These are phyloP conservation scores for Apophysomyces elegans DNA, from an alignment of 371 early-diverging fungal genomes.

Conservation along the genomic window DNA sequence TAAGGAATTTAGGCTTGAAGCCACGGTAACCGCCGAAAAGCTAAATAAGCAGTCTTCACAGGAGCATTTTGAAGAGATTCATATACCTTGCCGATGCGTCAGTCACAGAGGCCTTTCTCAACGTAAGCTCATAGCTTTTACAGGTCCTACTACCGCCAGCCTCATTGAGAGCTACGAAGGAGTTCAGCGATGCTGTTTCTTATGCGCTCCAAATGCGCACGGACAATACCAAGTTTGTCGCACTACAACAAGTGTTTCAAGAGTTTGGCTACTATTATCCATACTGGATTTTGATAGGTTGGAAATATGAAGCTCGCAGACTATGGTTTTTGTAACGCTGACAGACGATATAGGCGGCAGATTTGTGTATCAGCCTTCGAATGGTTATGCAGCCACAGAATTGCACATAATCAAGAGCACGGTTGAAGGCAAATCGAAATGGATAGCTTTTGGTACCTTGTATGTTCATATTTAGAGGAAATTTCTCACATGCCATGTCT, in stretches of 20 bases:
- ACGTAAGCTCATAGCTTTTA: neutral
- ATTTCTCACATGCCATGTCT: too few species aligned
- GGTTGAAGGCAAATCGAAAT: too few species aligned
- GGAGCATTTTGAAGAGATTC: neutral
- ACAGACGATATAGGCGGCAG: neutral
- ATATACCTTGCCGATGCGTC: neutral
- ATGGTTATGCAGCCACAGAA: too few species aligned
- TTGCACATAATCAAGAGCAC: too few species aligned
- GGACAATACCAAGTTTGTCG: neutral
- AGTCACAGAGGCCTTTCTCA: neutral
- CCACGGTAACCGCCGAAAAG: neutral
- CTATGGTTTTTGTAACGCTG: neutral
- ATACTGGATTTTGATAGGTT: neutral
- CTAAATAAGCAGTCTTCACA: neutral
- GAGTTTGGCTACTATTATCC: neutral
- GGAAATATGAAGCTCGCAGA: neutral
- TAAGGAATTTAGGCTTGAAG: neutral
- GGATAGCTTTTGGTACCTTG: too few species aligned
- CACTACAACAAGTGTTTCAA: neutral
- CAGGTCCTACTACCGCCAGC: neutral
- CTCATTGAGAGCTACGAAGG: neutral
- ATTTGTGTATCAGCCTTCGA: neutral
- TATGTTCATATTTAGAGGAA: too few species aligned
- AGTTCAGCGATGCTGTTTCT: neutral
- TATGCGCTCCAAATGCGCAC: neutral